phyloP scores from a whole-genome alignment of 495 filamentous ascomycete genomes.

The Tirmania nivea region DNA sequence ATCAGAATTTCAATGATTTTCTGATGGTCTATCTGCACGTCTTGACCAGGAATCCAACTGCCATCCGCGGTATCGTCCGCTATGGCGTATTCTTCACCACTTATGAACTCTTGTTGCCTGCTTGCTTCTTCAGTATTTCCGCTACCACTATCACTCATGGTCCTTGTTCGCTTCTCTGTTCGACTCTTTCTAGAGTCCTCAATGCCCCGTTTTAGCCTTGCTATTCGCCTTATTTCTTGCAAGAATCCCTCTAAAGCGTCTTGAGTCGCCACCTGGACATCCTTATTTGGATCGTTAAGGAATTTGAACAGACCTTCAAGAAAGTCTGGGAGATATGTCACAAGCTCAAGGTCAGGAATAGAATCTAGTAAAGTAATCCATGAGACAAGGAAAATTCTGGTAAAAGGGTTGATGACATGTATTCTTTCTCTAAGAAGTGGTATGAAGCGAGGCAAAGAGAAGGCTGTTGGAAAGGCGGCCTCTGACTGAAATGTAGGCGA shows the following conservation, averaged over 20 bases:
- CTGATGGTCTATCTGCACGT: conserved; percentile 82
- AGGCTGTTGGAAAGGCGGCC: conserved; percentile 55
- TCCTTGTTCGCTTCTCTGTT: conserved; percentile 18
- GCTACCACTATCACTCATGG: conserved; percentile 34
- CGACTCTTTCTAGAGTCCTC: conserved; percentile 51
- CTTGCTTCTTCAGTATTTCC: conserved; percentile 29
- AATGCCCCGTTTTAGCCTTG: conserved; percentile 75
- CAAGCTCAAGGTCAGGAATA: conserved; percentile 89
- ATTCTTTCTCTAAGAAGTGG: conserved; percentile 85
- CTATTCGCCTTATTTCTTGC: conserved; percentile 82
- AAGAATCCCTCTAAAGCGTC: conserved; percentile 79
- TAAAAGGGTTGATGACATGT: conserved; percentile 80
- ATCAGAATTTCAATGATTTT: conserved; percentile 85
- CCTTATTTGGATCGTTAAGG: conserved; percentile 70
- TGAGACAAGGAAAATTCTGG: conserved; percentile 78
- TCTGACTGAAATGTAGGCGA: conserved; percentile 29
- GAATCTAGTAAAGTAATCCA: conserved; percentile 94
- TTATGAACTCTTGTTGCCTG: conserved; percentile 23
- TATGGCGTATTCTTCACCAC: conserved; percentile 39
- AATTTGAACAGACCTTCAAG: conserved; percentile 79
- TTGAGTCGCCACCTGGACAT: conserved; percentile 85
- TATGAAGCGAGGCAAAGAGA: conserved; percentile 79
- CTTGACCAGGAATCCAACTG: conserved; percentile 92
- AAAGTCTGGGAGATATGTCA: conserved; percentile 79
- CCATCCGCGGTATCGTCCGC: conserved; percentile 46